Conservation (phyloP, 495 filamentous ascomycete genomes). For the Neurospora tetrasperma region DNA sequence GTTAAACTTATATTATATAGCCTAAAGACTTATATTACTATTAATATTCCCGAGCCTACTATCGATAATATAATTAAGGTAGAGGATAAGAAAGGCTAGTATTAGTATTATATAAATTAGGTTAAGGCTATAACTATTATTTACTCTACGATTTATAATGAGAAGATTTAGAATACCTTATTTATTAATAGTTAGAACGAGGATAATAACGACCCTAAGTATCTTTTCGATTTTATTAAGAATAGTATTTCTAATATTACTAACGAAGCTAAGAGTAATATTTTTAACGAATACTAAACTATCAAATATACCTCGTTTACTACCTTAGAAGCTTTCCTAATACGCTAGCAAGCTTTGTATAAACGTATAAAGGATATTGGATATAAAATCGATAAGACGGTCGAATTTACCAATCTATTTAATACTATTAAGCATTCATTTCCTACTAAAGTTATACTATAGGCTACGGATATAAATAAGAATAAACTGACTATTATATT, state of each 20-base stretch:
- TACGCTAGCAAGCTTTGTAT: not conserved
- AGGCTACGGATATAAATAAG: too few relatives aligned
- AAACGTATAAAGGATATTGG: not conserved
- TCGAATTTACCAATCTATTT: not conserved
- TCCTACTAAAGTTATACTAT: not conserved
- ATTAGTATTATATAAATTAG: too few relatives aligned
- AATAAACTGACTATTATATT: not conserved
- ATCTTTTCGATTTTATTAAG: not conserved
- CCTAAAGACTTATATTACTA: too few relatives aligned
- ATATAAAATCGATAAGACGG: not conserved
- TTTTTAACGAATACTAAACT: not conserved
- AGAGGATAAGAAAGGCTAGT: too few relatives aligned
- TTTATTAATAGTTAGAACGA: not conserved
- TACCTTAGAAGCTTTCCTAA: not conserved
- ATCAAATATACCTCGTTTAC: not conserved
- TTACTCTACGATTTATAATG: too few relatives aligned
- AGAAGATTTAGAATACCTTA: not conserved
- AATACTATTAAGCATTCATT: not conserved
- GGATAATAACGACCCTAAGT: not conserved
- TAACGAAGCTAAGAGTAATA: not conserved
- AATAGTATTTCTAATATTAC: not conserved
- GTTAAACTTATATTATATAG: too few relatives aligned
- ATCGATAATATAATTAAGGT: too few relatives aligned
- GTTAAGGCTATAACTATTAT: too few relatives aligned
- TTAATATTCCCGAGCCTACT: fast-evolving